Base-by-base conservation (phyloP, 2,329 filamentous ascomycete genomes). In the Clarireedia monteithiana region DNA sequence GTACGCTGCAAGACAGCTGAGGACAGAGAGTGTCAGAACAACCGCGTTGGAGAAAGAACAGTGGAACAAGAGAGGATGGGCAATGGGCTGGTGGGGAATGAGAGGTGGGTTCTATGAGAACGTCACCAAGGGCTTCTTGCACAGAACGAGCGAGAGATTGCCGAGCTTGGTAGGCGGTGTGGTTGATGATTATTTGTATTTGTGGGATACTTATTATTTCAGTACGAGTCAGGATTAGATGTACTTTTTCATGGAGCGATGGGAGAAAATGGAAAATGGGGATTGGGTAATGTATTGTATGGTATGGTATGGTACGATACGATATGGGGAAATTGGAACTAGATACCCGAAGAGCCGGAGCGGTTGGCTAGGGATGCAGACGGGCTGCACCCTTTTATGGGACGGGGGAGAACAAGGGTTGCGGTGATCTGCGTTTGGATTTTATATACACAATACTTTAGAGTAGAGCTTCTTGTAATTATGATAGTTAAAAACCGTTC, bases 151-250 rank as follows among this genome's bases (percentile, higher is more conserved):
- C 48, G 59, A 66, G 47, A 63, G 58, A 48, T 48, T 68, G n/a
- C 66, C 66, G 79, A 96, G 62, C 62, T 82, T 99, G 68, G 77
- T 96, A 24, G 88, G 85, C 7, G 89, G 88, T 56, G 86, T 99
- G 47, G 73, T 97, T 60, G 91, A 96, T 69, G 94, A 99, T 70
- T 99, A 99, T 69, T 89, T 96, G 72, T 97, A 95, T 70, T 77
- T 99, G 34, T 99, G 94, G 94, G 91, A 96, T 73, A 91, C 95
- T 66, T 97, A 96, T 72, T 95, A 97, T 73, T 99, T 97, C 44
- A 69, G 67, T 60, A 68, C 66, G 6, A 68, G 66, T 50, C 65
- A 66, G 3, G 66, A 68, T 53, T 68, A 55, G 10, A 46, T 20
- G 15, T 42, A 3, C 17, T 9, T 34, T 34, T 34, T 34, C 30